These are phyloP conservation scores for Dendrocalamus sinicus DNA, from an alignment of 176 grass and related monocot genomes.

Conservation along the genomic window DNA sequence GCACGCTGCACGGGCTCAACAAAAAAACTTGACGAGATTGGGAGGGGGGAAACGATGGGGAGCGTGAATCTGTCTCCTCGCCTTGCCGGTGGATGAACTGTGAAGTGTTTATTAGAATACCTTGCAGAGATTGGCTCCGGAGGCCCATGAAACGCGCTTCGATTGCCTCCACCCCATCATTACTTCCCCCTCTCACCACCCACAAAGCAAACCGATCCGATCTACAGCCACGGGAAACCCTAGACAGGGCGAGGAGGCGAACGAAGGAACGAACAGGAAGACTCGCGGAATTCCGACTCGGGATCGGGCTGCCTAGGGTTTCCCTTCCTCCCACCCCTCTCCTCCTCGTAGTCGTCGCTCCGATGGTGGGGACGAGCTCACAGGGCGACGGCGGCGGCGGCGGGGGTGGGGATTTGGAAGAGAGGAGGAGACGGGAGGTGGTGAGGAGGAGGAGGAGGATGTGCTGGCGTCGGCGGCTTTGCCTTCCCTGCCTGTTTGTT, in stretches of 20 bases:
- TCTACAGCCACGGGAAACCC: slow-evolving; percentile 55
- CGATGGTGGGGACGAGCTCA: background rate
- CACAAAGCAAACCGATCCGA: slow-evolving; percentile 41
- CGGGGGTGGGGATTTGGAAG: background rate
- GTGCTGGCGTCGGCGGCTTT: slow-evolving; percentile 49
- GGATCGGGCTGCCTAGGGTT: slow-evolving; percentile 29
- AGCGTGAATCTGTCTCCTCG: slow-evolving; percentile 19
- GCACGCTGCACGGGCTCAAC: background rate
- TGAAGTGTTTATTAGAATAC: slow-evolving; percentile 59
- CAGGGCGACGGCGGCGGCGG: background rate
- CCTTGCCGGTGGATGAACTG: slow-evolving; percentile 4
- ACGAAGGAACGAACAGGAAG: background rate
- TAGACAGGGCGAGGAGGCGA: slow-evolving; percentile 20
- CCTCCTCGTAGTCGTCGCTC: slow-evolving; percentile 7
- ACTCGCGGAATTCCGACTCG: background rate
- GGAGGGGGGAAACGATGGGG: background rate
- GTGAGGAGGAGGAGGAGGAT: slow-evolving; percentile 6
- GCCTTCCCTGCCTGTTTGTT: background rate
- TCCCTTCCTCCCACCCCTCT: background rate
- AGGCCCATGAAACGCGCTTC: slow-evolving; percentile 88
- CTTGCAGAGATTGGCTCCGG: slow-evolving; percentile 76
- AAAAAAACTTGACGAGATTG: background rate
- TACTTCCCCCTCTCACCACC: background rate
- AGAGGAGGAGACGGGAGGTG: slow-evolving; percentile 24
- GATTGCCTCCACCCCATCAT: slow-evolving; percentile 60